These are phyloP conservation scores for Neurospora hispaniola DNA, from an alignment of 495 filamentous ascomycete genomes.

Conservation along the genomic window DNA sequence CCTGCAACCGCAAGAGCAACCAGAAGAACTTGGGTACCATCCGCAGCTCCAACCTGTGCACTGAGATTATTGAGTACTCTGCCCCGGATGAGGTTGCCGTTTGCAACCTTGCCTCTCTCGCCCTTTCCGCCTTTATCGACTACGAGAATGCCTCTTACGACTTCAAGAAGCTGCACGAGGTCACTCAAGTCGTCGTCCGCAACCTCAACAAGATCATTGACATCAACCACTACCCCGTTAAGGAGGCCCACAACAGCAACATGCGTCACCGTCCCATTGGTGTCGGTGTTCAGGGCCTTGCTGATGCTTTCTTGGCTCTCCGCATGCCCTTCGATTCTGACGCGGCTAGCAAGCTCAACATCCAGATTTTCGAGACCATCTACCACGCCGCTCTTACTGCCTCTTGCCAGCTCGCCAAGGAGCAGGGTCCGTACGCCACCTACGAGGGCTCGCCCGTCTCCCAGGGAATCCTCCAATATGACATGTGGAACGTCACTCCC, in stretches of 20 bases:
- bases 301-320: slow-evolving; percentile 96
- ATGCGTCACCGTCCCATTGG: slow-evolving; percentile 90
- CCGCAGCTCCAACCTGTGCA: slow-evolving; percentile 96
- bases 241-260: slow-evolving; percentile 88
- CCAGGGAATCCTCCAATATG: slow-evolving; percentile 91
- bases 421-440: slow-evolving; percentile 72
- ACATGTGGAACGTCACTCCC: slow-evolving; percentile 95
- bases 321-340: slow-evolving; percentile 94
- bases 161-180: slow-evolving; percentile 91
- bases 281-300: slow-evolving; percentile 94
- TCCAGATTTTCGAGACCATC: slow-evolving; percentile 98
- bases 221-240: slow-evolving; percentile 91
- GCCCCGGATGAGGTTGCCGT: slow-evolving; percentile 97
- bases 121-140: slow-evolving; percentile 83
- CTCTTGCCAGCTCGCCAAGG: slow-evolving; percentile 75
- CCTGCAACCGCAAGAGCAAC: slow-evolving; percentile 97
- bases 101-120: slow-evolving; percentile 92
- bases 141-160: slow-evolving; percentile 71
- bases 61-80: slow-evolving; percentile 95
- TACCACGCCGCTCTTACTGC: slow-evolving; percentile 91
- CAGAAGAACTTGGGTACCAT: slow-evolving; percentile 99
- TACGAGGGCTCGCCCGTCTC: slow-evolving; percentile 92
- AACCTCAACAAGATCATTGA: slow-evolving; percentile 98
- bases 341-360: slow-evolving; percentile 87
- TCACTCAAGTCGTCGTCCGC: slow-evolving; percentile 75